phyloP scores from a whole-genome alignment of 176 grass and related monocot genomes.

The Aegilops tauschii region DNA sequence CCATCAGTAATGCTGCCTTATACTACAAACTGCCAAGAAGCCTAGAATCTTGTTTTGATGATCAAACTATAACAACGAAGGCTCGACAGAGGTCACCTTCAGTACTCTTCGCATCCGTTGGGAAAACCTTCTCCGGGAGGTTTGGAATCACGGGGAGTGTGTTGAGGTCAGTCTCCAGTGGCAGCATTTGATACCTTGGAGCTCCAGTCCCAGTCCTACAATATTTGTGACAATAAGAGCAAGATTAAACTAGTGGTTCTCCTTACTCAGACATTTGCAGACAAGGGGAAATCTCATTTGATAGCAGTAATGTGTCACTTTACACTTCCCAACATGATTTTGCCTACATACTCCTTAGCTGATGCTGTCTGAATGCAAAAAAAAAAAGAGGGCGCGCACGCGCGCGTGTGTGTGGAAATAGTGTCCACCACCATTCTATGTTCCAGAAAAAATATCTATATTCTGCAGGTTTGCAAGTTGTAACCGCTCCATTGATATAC shows the following conservation, averaged over 20 bases:
- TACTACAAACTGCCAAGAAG: background rate
- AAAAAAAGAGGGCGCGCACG: background rate
- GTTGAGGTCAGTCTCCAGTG: constrained; percentile 93
- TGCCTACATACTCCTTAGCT: background rate
- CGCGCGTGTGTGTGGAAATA: background rate
- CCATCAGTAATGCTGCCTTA: background rate
- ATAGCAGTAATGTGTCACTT: background rate
- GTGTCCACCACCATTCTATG: constrained; percentile 1
- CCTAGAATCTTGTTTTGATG: background rate
- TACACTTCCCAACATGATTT: background rate
- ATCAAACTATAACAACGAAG: constrained; percentile 5
- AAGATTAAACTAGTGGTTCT: constrained; percentile 14
- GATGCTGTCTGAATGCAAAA: background rate
- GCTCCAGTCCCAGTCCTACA: constrained; percentile 77
- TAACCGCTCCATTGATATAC: constrained; percentile 3
- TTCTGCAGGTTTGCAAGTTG: background rate
- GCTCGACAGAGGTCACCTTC: constrained; percentile 55
- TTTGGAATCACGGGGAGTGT: constrained; percentile 67
- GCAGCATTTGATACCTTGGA: constrained; percentile 98
- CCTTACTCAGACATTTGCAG: background rate
- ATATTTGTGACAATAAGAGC: background rate
- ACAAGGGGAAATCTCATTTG: background rate
- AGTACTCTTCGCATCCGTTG: constrained; percentile 50
- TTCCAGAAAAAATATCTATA: background rate
- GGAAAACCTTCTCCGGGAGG: constrained; percentile 69